Evolutionary conservation across 495 filamentous ascomycete species (phyloP).

Genomic region (Neurospora discreta): DNA sequence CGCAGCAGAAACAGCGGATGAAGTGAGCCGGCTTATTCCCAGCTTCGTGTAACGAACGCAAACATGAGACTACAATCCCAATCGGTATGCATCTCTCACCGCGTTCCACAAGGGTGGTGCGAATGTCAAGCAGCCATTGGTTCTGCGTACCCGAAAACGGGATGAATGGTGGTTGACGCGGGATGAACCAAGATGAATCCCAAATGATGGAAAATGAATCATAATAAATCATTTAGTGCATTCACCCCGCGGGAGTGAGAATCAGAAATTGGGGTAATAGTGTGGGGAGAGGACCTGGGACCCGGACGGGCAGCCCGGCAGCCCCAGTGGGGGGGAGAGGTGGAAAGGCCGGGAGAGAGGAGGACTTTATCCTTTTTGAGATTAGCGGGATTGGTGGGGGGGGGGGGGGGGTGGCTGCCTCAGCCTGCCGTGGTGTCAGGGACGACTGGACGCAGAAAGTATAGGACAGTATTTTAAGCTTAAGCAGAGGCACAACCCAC

Average conservation of each 20-base stretch:
- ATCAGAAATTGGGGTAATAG: not conserved
- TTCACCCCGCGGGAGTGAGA: not conserved
- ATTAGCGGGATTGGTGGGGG: not conserved
- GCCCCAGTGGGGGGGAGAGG: no score
- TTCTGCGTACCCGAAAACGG: not conserved
- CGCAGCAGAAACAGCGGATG: no score
- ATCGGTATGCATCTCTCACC: not conserved
- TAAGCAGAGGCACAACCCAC: not conserved
- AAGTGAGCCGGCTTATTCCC: no score
- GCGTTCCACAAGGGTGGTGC: no score
- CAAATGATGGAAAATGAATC: constrained; percentile 7
- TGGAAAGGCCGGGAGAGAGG: no score
- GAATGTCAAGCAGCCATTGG: no score
- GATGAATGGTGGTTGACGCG: not conserved
- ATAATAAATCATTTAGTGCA: constrained; percentile 16
- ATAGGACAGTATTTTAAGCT: not conserved
- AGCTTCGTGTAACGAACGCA: no score
- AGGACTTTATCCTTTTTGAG: not conserved
- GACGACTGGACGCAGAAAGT: no score
- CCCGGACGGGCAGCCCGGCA: no score
- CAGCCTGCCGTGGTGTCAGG: no score
- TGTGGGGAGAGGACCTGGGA: no score
- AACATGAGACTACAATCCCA: not conserved
- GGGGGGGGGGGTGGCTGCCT: no score
- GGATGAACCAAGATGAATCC: not conserved